Evolutionary conservation across 805 yeast species (phyloP), one percentile per base, ranked within the genome.

Genomic region (Yarrowia alimentaria): DNA sequence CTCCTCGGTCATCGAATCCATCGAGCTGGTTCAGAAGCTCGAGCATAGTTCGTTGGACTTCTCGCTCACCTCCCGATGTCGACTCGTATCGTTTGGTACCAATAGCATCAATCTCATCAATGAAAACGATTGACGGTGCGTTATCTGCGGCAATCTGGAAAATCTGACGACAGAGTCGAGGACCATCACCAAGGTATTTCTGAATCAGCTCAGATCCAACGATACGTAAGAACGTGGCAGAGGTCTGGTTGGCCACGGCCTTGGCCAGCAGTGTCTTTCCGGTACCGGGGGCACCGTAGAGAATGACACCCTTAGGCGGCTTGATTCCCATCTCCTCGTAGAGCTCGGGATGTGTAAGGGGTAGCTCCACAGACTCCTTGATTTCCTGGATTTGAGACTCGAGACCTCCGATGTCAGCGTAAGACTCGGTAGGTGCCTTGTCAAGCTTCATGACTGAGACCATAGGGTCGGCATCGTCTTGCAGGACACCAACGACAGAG

Each of bases 301-400:
- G 74, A 60, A 91, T 90, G 48, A 91, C 98, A 71, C 98, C 98
- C 71, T 91, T 91, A 49, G 98, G 98, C 10, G 97, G 98, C 64
- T 90, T 89, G 62, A 91, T 91, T 61, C 98, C 98, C 97, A 91
- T 90, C 68, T 90, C 97, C 71, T 93, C 96, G 68, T 90, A 91
- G 60, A 91, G 73, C 67, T 91, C 98, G 0, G 98, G 98, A 68
- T 91, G 97, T 11, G 96, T 89, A 56, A 90, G 75, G 10, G 98
- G 98, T 61, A 91, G 76, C 68, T 91, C 98, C 12, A 91, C 97
- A 6, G 96, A 86, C 69, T 91, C 98, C 70, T 93, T 93, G 61
- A 93, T 93, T 69, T 93, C 99, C 73, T 93, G 96, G 64, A 93
- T 91, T 72, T 93, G 99, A 11, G 81, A 67, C 68, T 93, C 98